Evolutionary conservation across 2,329 filamentous ascomycete genomes (phyloP).

Genomic region (Zalaria obscura): DNA sequence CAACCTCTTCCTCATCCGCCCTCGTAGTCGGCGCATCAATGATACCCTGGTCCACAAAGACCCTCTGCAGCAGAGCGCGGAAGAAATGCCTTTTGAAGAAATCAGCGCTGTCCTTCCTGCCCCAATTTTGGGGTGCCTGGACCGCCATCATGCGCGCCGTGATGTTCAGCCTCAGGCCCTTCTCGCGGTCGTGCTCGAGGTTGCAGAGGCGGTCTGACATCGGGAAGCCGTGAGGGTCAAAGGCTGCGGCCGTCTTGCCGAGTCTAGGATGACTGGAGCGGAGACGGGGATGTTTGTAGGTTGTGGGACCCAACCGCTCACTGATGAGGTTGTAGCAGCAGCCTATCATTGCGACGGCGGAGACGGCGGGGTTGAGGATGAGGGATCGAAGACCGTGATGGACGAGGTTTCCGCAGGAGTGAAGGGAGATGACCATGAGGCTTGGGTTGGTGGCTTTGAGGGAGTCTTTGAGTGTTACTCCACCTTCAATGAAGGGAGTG

Average conservation of each 20-base stretch:
- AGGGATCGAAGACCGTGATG: constrained; percentile 86
- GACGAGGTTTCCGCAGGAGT: constrained; percentile 94
- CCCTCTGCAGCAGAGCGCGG: constrained; percentile 74
- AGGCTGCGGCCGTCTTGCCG: constrained; percentile 51
- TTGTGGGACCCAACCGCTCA: constrained; percentile 73
- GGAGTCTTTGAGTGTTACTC: neutral
- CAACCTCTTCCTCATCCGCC: constrained; percentile 38
- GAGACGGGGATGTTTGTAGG: constrained; percentile 68
- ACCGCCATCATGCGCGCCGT: constrained; percentile 97
- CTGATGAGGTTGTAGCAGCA: constrained; percentile 98
- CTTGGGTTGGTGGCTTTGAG: constrained; percentile 22
- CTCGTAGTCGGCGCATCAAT: constrained; percentile 41
- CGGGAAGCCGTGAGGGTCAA: constrained; percentile 83
- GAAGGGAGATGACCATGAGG: constrained; percentile 84
- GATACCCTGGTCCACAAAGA: constrained; percentile 78
- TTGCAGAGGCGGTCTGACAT: constrained; percentile 63
- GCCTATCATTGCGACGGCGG: constrained; percentile 86
- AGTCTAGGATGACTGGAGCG: constrained; percentile 61
- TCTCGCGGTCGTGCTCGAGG: constrained; percentile 20
- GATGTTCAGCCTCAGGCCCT: constrained; percentile 75
- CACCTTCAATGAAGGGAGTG: constrained; percentile 10
- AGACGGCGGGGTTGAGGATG: constrained; percentile 67
- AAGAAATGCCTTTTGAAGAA: constrained; percentile 94
- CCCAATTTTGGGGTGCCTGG: constrained; percentile 91
- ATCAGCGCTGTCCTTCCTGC: constrained; percentile 57